Evolutionary conservation across 768 basidiomycete genomes (phyloP).

Genomic region (Termitomyces sp.): DNA sequence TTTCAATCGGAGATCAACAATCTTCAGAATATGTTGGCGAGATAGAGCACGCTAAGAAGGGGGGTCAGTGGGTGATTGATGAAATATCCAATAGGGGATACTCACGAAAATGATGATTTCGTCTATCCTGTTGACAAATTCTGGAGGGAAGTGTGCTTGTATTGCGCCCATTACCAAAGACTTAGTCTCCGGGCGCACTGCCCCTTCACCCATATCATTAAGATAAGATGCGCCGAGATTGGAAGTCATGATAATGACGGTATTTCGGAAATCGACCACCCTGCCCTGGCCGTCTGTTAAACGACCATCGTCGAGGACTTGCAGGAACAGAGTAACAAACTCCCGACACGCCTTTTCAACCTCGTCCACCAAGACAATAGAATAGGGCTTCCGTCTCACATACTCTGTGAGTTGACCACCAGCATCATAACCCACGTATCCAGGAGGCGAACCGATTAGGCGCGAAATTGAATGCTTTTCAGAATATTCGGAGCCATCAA

Average conservation of each 20-base stretch:
- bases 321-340: slow-evolving; percentile 49
- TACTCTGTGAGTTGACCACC: slow-evolving; percentile 93
- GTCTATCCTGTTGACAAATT: slow-evolving; percentile 89
- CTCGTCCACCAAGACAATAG: slow-evolving; percentile 80
- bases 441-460: slow-evolving; percentile 61
- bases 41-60: slow-evolving; percentile 68
- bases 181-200: slow-evolving; percentile 54
- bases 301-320: slow-evolving; percentile 89
- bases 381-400: slow-evolving; percentile 86
- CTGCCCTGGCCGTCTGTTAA: slow-evolving; percentile 93
- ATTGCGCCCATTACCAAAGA: slow-evolving; percentile 75
- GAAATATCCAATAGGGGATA: slow-evolving; percentile 6
- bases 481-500: slow-evolving; percentile 92
- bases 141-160: slow-evolving; percentile 83
- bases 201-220: slow-evolving; percentile 69
- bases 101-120: slow-evolving; percentile 75
- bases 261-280: slow-evolving; percentile 82
- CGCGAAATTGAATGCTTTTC: slow-evolving; percentile 56
- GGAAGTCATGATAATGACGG: slow-evolving; percentile 92
- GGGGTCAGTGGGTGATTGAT: slow-evolving; percentile 17
- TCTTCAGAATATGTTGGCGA: slow-evolving; percentile 66
- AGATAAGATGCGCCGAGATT: slow-evolving; percentile 81
- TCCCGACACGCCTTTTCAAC: slow-evolving; percentile 85
- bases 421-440: slow-evolving; percentile 88
- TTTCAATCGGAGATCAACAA: slow-evolving; percentile 83